phyloP scores from a whole-genome alignment of 257 asterid species.

The Salvia miltiorrhiza region DNA sequence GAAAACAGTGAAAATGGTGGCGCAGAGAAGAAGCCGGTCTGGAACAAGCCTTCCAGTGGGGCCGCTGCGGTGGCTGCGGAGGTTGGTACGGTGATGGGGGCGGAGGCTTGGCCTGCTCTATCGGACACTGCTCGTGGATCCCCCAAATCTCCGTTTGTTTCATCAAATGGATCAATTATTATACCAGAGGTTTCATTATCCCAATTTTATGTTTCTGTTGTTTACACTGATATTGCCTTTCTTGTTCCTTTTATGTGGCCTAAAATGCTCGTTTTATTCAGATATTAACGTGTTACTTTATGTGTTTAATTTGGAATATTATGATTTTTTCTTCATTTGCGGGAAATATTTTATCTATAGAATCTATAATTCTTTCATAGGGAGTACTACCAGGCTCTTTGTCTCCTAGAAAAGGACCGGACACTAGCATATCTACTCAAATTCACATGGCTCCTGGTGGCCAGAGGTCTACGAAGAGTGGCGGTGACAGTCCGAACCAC shows the following conservation, averaged over 20 bases:
- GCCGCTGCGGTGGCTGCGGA: conserved; percentile 20
- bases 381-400: conserved; percentile 27
- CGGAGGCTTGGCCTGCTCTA: conserved; percentile 68
- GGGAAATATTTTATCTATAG: neutral
- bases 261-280: neutral
- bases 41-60: conserved; percentile 48
- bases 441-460: conserved; percentile 35
- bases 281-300: neutral
- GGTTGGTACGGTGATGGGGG: conserved; percentile 53
- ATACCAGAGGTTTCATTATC: conserved; percentile 38
- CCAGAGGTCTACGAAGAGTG: conserved; percentile 41
- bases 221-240: neutral
- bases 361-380: conserved; percentile 19
- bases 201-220: neutral
- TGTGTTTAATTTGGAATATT: neutral
- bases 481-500: conserved; percentile 35
- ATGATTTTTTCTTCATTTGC: neutral
- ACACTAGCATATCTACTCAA: conserved; percentile 20
- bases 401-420: conserved; percentile 36
- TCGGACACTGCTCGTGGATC: conserved; percentile 58
- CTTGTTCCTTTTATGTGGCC: neutral
- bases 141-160: conserved; percentile 35
- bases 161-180: conserved; percentile 27
- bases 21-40: conserved; percentile 40
- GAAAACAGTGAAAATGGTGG: conserved; percentile 30